phyloP scores from a whole-genome alignment of 176 grass and related monocot species.

The Hordeum marinum region DNA sequence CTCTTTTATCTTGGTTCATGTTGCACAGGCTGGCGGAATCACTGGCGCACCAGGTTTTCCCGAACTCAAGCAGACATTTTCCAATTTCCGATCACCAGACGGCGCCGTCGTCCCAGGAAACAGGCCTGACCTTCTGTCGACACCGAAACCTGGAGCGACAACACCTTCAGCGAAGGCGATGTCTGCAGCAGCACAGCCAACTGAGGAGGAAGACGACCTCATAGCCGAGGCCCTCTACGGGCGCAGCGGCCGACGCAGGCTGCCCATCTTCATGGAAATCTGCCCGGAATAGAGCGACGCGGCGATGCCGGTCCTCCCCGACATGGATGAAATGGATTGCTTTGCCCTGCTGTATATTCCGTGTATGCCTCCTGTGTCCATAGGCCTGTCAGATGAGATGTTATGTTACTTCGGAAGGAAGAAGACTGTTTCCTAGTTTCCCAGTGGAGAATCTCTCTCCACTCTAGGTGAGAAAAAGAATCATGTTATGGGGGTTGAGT shows the following conservation, averaged over 20 bases:
- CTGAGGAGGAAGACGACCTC: background rate
- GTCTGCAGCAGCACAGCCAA: background rate
- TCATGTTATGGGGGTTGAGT: slow-evolving; percentile 10
- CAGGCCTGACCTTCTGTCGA: background rate
- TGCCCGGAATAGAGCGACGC: slow-evolving; percentile 21
- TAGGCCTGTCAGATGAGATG: background rate
- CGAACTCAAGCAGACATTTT: background rate
- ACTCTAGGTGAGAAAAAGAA: background rate
- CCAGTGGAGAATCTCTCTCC: slow-evolving; percentile 5
- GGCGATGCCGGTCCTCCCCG: background rate
- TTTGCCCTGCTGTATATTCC: slow-evolving; percentile 21
- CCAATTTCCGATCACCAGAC: background rate
- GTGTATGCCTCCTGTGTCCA: background rate
- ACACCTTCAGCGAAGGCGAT: background rate
- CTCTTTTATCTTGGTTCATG: background rate
- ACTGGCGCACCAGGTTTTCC: slow-evolving; percentile 16
- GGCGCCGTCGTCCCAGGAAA: background rate
- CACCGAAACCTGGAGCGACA: background rate
- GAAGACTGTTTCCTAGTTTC: slow-evolving; percentile 3
- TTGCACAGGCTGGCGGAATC: slow-evolving; percentile 13
- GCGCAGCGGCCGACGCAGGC: slow-evolving; percentile 2
- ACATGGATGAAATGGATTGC: background rate
- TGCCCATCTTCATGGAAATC: slow-evolving; percentile 42
- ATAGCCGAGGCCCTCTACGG: slow-evolving; percentile 33
- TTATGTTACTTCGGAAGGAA: background rate